Percentiles rank a stretch among this genome's conserved stretches.
Conservation (phyloP, 1,284 basidiomycete species). For the Tilletia caries region DNA sequence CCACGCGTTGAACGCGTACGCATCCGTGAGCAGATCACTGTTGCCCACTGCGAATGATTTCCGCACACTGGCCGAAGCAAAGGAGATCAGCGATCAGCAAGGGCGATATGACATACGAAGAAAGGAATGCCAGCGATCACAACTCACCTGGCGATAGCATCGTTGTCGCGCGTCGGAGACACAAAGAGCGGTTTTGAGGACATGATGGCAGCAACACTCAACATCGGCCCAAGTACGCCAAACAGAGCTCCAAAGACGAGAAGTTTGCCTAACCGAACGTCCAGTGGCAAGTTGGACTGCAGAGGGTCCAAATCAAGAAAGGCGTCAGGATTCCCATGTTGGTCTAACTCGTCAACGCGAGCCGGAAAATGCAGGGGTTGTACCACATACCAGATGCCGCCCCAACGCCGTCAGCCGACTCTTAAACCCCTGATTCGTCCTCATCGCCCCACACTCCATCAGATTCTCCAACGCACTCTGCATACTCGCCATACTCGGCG, state of each 20-base stretch:
- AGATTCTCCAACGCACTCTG: slow-evolving; percentile 74
- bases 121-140: background rate
- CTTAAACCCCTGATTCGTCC: slow-evolving; percentile 59
- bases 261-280: slow-evolving; percentile 83
- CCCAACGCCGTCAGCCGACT: slow-evolving; percentile 74
- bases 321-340: background rate
- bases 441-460: slow-evolving; percentile 74
- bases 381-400: slow-evolving; percentile 63
- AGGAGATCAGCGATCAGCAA: background rate
- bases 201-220: slow-evolving; percentile 65
- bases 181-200: slow-evolving; percentile 83
- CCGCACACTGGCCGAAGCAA: slow-evolving; percentile 62
- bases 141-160: slow-evolving; percentile 69
- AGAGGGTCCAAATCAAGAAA: background rate
- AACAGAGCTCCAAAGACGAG: slow-evolving; percentile 50
- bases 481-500: slow-evolving; percentile 73
- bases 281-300: slow-evolving; percentile 71
- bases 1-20: slow-evolving; percentile 71
- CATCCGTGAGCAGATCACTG: slow-evolving; percentile 81
- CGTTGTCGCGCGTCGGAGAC: slow-evolving; percentile 74
- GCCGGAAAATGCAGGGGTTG: no score
- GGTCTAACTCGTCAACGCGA: background rate
- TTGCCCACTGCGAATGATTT: slow-evolving; percentile 67
- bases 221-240: slow-evolving; percentile 45
- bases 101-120: background rate